Evolutionary conservation across 495 filamentous ascomycete genomes (phyloP).

Genomic region (Astrothelium macrocarpum): DNA sequence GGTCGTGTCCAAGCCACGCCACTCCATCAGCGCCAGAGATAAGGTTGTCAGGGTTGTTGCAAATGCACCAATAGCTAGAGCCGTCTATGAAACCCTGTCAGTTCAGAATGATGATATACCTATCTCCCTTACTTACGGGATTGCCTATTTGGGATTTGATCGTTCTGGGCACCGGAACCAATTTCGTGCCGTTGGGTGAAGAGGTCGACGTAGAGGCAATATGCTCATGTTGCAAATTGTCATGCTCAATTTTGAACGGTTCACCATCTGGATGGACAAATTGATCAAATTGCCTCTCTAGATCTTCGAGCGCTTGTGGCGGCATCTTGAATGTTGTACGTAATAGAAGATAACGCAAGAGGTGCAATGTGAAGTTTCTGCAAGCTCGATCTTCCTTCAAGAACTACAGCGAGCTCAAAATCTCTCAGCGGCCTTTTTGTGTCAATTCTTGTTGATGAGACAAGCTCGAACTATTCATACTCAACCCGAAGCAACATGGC

Average conservation of each 20-base stretch:
- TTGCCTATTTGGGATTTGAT: background rate
- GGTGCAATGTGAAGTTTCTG: no score
- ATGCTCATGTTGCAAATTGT: background rate
- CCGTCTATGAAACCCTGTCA: conserved; percentile 20
- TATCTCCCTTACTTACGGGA: background rate
- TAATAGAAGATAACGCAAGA: no score
- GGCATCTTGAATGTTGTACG: background rate
- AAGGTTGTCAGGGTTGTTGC: conserved; percentile 43
- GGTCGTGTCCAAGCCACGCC: conserved; percentile 35
- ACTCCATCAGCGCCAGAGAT: conserved; percentile 42
- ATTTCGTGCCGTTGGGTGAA: background rate
- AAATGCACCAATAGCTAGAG: conserved; percentile 42
- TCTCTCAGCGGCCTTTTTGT: no score
- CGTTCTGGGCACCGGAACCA: background rate
- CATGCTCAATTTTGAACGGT: background rate
- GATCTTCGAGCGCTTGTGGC: background rate
- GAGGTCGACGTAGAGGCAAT: background rate
- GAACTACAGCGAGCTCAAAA: no score
- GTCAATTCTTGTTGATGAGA: no score
- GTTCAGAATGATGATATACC: background rate
- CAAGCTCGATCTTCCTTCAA: no score
- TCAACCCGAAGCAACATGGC: no score
- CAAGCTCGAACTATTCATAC: no score
- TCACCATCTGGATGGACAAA: background rate
- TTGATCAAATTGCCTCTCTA: background rate